Conservation (phyloP, 1,284 basidiomycete species). For the Agaricales sp. region DNA sequence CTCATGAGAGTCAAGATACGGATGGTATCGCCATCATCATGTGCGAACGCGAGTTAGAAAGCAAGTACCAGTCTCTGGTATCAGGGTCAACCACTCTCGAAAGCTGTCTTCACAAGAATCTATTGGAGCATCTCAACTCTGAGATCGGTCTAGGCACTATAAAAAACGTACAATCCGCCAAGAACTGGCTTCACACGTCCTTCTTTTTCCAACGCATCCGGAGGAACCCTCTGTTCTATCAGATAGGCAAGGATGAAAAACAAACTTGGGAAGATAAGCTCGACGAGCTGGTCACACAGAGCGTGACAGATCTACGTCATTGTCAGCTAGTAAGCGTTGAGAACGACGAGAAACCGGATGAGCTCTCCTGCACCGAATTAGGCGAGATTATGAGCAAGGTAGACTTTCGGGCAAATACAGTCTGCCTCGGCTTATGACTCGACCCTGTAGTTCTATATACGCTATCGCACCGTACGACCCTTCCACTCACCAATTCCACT, state of each 20-base stretch:
- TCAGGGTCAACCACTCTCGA: conserved; percentile 70
- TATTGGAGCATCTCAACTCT: conserved; percentile 87
- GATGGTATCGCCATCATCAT: conserved; percentile 73
- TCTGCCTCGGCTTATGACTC: conserved; percentile 6
- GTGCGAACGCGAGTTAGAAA: conserved; percentile 65
- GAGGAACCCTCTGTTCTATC: conserved; percentile 74
- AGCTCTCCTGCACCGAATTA: conserved; percentile 54
- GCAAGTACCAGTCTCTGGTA: conserved; percentile 57
- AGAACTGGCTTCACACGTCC: conserved; percentile 70
- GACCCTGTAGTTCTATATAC: conserved; percentile 53
- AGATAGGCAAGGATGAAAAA: conserved; percentile 43
- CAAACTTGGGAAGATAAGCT: conserved; percentile 62
- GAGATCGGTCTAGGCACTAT: conserved; percentile 85
- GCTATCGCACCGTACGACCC: conserved; percentile 47
- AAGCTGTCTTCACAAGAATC: conserved; percentile 74
- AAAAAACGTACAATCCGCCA: conserved; percentile 53
- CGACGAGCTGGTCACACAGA: conserved; percentile 62
- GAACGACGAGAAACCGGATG: conserved; percentile 23
- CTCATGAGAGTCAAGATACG: conserved; percentile 36
- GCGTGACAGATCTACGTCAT: conserved; percentile 47
- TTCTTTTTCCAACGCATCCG: conserved; percentile 80
- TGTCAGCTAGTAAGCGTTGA: conserved; percentile 46
- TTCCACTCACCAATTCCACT: not conserved
- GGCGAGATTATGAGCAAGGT: conserved; percentile 84
- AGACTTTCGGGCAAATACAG: conserved; percentile 10